Percentiles rank a stretch among this genome's conserved stretches.
Conservation (phyloP, 2,329 filamentous ascomycete genomes). For the Dendryphion nanum region DNA sequence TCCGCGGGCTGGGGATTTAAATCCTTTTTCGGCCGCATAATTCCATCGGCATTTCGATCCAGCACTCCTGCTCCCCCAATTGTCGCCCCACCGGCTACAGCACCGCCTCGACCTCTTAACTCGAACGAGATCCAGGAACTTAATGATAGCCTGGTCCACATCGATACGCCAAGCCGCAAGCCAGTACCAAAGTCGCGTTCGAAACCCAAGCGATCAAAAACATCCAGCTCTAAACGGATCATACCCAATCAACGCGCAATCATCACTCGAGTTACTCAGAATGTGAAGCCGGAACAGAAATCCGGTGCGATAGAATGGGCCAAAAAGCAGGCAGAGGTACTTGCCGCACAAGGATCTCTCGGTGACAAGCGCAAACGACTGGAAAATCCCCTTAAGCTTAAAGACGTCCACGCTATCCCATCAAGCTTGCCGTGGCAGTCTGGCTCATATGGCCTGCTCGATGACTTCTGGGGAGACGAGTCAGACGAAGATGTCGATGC, state of each 20-base stretch:
- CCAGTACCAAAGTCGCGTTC: background rate
- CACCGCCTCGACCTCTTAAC: background rate
- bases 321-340: constrained; percentile 15
- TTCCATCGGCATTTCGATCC: background rate
- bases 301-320: constrained; percentile 18
- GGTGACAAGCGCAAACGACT: constrained; percentile 31
- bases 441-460: constrained; percentile 25
- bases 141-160: background rate
- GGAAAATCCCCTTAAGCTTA: constrained; percentile 20
- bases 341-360: constrained; percentile 14
- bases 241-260: background rate
- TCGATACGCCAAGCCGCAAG: background rate
- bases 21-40: background rate
- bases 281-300: background rate
- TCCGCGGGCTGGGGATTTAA: constrained; percentile 1
- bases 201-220: background rate
- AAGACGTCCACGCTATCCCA: constrained; percentile 28
- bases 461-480: constrained; percentile 18
- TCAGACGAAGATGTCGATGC: constrained; percentile 23
- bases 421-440: constrained; percentile 31
- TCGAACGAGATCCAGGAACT: background rate
- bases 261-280: background rate
- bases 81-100: background rate
- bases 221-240: background rate
- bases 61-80: background rate